Conservation (phyloP, 306 rosid species). For the Citrullus colocynthis region DNA sequence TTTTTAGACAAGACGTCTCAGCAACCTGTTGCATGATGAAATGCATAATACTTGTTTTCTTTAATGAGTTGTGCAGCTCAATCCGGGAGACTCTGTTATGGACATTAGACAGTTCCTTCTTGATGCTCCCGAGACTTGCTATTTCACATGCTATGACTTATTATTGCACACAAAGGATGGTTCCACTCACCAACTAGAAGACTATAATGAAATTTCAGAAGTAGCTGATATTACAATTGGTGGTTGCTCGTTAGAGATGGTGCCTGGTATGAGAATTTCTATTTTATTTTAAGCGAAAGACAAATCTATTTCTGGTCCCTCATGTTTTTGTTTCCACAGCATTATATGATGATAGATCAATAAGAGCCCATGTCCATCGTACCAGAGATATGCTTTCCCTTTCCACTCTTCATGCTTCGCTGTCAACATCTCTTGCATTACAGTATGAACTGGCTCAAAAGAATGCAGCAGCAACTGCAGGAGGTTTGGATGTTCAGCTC, state of each 20-base stretch:
- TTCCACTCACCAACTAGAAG: constrained; percentile 70
- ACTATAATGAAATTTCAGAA: constrained; percentile 89
- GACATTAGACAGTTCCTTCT: constrained; percentile 93
- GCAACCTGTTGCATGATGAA: not conserved
- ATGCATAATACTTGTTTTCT: constrained; percentile 6
- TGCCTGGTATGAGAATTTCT: constrained; percentile 50
- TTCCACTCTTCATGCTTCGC: constrained; percentile 78
- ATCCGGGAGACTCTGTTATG: constrained; percentile 96
- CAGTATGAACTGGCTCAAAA: constrained; percentile 64
- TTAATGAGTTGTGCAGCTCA: constrained; percentile 47
- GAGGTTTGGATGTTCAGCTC: constrained; percentile 33
- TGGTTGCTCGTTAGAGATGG: constrained; percentile 96
- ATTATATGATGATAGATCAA: constrained; percentile 93
- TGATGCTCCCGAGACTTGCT: constrained; percentile 98
- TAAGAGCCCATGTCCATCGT: constrained; percentile 96
- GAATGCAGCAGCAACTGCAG: constrained; percentile 51
- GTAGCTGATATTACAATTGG: constrained; percentile 96
- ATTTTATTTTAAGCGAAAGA: not conserved
- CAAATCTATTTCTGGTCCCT: constrained; percentile 15
- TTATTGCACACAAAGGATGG: constrained; percentile 80
- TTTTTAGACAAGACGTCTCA: not conserved
- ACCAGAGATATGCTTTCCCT: constrained; percentile 89
- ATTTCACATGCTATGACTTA: constrained; percentile 91
- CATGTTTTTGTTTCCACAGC: constrained; percentile 44
- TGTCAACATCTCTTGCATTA: constrained; percentile 91